A percentile compares a stretch with the other conserved stretches of the same genome.
Evolutionary conservation across 371 early-diverging fungal species (phyloP).

Genomic region (Rhizopus microsporus): DNA sequence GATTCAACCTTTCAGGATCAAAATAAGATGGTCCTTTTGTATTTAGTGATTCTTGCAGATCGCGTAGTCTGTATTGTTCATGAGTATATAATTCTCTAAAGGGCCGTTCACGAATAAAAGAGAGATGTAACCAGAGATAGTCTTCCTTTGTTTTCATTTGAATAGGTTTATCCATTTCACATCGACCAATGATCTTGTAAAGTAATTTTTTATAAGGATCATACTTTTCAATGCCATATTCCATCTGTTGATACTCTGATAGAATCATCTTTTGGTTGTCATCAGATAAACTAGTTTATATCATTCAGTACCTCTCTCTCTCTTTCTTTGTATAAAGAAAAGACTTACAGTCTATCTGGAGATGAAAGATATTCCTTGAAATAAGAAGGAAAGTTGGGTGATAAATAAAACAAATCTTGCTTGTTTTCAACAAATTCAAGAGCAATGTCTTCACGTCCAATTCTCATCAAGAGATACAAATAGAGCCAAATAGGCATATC

Average conservation of each 20-base stretch:
- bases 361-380: conserved; percentile 68
- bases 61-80: conserved; percentile 62
- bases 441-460: conserved; percentile 69
- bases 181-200: conserved; percentile 87
- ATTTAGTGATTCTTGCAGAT: conserved; percentile 63
- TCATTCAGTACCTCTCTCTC: neutral
- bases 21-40: conserved; percentile 61
- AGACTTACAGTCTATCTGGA: conserved; percentile 21
- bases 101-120: conserved; percentile 62
- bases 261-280: conserved; percentile 50
- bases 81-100: conserved; percentile 36
- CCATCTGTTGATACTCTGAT: conserved; percentile 59
- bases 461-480: conserved; percentile 75
- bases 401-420: conserved; percentile 52
- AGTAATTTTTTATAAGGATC: conserved; percentile 90
- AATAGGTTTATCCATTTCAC: conserved; percentile 70
- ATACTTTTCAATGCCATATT: conserved; percentile 43
- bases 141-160: conserved; percentile 76
- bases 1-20: conserved; percentile 64
- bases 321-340: neutral
- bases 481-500: conserved; percentile 84
- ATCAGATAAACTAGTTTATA: conserved; percentile 38
- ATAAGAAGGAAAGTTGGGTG: conserved; percentile 57
- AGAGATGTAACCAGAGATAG: conserved; percentile 81
- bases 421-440: conserved; percentile 61